Evolutionary conservation across 202 grass and related monocot species (phyloP), one percentile per base, ranked within the genome.

Genomic region (Hordeum pubiflorum): DNA sequence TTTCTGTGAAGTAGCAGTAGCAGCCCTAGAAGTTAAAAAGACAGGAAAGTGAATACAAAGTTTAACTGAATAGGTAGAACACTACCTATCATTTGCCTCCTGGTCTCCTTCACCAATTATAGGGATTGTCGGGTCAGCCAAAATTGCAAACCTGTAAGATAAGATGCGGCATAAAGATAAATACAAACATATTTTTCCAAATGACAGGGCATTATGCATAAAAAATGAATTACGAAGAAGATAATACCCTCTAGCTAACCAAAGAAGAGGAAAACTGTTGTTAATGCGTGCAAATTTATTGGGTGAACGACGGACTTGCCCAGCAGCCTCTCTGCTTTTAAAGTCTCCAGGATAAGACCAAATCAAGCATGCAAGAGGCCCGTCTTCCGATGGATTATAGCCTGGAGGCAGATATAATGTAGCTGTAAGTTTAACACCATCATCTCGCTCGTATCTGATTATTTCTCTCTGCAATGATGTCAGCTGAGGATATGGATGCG

Each of bases 271-370:
- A 81, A 89, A 93, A 17, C 87, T 91, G 76, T 80, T 75, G 75
- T 79, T 87, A 37, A 93, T 87, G 60, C 82, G 84, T 41, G 86
- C 69, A 93, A 97, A 97, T 83, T 91, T 87, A 83, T 93, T 97
- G 23, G 90, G 90, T 58, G 93, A 91, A 56, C 88, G 86, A 62
- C 88, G 83, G 43, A 97, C 88, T 89, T 97, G 90, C 6, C 90
- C 88, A 76, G 93, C 90, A 65, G 93, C 88, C 72, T 97, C 90
- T 87, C 86, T 93, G 79, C 86, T 97, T 92, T 97, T 93, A 89
- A 91, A 97, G 62, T 97, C 93, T 85, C 93, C 88, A 74, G 88
- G 93, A 56, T 93, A 97, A 72, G 93, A 90, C 90, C 90, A 97
- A 64, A 93, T 76, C 26, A 97, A 75, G 72, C 93, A 97, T 43